These are phyloP conservation scores for Boletus speciosus DNA, from an alignment of 768 basidiomycete species.

Conservation along the genomic window DNA sequence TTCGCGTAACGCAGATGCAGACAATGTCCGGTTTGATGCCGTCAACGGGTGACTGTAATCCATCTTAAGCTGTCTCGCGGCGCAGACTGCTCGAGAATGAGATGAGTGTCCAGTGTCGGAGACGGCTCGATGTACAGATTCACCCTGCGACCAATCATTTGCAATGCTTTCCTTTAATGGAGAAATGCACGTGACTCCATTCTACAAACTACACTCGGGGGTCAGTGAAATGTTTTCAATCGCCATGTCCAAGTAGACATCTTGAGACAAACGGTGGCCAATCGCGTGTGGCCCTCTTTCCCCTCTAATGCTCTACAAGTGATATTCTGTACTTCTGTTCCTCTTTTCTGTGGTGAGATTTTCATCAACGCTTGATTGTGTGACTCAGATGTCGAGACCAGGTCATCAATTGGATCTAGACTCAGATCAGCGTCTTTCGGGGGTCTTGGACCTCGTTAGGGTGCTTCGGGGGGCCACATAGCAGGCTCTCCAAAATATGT, in stretches of 20 bases:
- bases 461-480: too few relatives aligned
- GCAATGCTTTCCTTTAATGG: neutral
- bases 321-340: too few relatives aligned
- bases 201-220: neutral
- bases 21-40: slow-evolving; percentile 48
- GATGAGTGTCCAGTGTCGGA: neutral
- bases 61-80: slow-evolving; percentile 23
- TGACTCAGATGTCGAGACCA: too few relatives aligned
- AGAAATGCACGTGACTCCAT: slow-evolving; percentile 1
- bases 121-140: slow-evolving; percentile 1
- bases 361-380: too few relatives aligned
- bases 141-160: neutral
- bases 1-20: slow-evolving; percentile 60
- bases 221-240: too few relatives aligned
- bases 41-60: slow-evolving; percentile 32
- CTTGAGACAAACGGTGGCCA: too few relatives aligned
- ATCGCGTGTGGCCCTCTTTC: too few relatives aligned
- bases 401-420: too few relatives aligned
- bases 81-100: neutral
- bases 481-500: slow-evolving; percentile 28
- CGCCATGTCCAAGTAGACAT: too few relatives aligned
- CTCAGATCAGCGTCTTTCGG: neutral
- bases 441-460: neutral
- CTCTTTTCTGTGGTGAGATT: too few relatives aligned
- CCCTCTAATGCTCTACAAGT: too few relatives aligned